Conservation (phyloP, 2,329 filamentous ascomycete species). For the Nothophaeocryptopus gaeumannii region DNA sequence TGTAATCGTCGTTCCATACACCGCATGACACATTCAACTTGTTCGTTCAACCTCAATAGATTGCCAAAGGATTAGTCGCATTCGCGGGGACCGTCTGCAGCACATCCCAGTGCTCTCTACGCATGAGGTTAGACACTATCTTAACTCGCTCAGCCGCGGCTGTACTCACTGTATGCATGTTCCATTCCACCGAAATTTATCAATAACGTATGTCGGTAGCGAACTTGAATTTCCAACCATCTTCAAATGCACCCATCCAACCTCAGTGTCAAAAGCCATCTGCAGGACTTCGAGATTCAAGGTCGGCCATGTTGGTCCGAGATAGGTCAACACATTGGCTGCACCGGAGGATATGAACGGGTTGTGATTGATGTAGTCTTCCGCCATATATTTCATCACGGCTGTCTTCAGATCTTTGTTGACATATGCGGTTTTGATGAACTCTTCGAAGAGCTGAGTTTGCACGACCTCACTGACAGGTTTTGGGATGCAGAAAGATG, state of each 20-base stretch:
- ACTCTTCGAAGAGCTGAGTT: too few species aligned
- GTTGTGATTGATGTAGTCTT: constrained; percentile 4
- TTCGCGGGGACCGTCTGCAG: constrained; percentile 2
- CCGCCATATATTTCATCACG: neutral
- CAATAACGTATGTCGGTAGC: neutral
- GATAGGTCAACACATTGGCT: neutral
- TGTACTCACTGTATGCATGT: neutral
- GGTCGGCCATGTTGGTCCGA: neutral
- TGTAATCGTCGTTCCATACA: too few species aligned
- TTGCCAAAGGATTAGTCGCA: constrained; percentile 17
- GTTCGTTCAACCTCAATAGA: too few species aligned
- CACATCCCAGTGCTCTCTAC: constrained; percentile 4
- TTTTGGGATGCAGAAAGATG: too few species aligned
- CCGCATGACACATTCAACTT: too few species aligned
- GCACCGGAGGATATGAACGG: neutral
- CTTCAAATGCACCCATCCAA: neutral
- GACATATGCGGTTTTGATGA: too few species aligned
- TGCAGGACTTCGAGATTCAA: neutral
- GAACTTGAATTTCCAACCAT: neutral
- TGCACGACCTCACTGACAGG: too few species aligned
- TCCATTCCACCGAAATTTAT: constrained; percentile 1
- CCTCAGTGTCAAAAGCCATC: neutral
- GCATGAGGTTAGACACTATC: too few species aligned
- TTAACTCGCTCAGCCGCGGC: too few species aligned
- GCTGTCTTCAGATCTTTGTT: too few species aligned